Conservation (phyloP, 371 early-diverging fungal species). For the Mortierella sp. region DNA sequence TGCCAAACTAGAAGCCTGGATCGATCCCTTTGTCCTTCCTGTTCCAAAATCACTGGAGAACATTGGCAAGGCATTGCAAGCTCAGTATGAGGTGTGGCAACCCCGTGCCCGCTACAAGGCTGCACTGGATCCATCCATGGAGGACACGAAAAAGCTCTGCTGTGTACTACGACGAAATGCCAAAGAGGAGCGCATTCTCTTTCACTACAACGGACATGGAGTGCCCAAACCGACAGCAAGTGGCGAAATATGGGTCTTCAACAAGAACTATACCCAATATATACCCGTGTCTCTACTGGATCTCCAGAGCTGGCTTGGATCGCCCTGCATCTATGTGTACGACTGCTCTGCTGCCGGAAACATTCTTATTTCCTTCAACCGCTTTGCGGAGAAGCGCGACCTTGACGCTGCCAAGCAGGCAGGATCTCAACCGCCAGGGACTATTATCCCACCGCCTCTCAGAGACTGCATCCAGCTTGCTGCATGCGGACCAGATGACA, state of each 20-base stretch:
- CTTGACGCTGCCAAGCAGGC: slow-evolving; percentile 65
- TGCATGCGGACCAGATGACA: slow-evolving; percentile 88
- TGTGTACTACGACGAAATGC: slow-evolving; percentile 83
- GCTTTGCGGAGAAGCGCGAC: slow-evolving; percentile 89
- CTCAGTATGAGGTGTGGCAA: slow-evolving; percentile 93
- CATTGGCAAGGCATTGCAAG: slow-evolving; percentile 90
- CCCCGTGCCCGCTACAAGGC: slow-evolving; percentile 88
- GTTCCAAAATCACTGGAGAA: slow-evolving; percentile 86
- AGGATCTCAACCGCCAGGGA: slow-evolving; percentile 39
- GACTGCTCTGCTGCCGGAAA: slow-evolving; percentile 96
- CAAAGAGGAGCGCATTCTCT: slow-evolving; percentile 93
- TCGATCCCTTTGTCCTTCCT: slow-evolving; percentile 87
- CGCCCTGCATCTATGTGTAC: slow-evolving; percentile 95
- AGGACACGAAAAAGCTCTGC: slow-evolving; percentile 91
- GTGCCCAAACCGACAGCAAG: slow-evolving; percentile 95
- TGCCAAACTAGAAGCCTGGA: slow-evolving; percentile 95
- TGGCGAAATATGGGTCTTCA: slow-evolving; percentile 99
- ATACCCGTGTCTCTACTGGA: slow-evolving; percentile 94
- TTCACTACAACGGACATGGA: slow-evolving; percentile 98
- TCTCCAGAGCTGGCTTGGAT: slow-evolving; percentile 93
- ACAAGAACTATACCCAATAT: slow-evolving; percentile 97
- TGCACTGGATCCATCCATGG: slow-evolving; percentile 89
- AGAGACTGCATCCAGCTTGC: slow-evolving; percentile 94
- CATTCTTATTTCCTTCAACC: slow-evolving; percentile 88
- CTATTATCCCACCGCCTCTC: slow-evolving; percentile 63